Evolutionary conservation across 257 asterid species (phyloP).

Genomic region (Capsicum baccatum): DNA sequence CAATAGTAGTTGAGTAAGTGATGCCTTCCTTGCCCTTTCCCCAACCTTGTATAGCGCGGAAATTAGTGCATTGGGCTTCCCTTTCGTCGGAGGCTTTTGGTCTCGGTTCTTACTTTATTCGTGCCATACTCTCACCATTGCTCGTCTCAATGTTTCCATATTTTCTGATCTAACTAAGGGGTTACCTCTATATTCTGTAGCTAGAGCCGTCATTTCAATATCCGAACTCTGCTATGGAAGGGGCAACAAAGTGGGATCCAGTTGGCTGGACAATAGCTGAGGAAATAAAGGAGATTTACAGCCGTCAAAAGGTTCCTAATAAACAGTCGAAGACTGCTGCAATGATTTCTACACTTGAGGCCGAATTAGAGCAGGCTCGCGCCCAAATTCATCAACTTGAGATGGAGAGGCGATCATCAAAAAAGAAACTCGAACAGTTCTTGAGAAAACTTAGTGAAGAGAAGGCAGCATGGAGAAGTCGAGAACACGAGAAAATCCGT

Average conservation of each 20-base stretch:
- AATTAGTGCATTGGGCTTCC: neutral
- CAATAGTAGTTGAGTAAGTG: no score
- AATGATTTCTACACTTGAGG: constrained; percentile 52
- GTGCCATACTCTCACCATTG: neutral
- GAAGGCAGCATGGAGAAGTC: constrained; percentile 65
- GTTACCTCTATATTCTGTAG: constrained; percentile 37
- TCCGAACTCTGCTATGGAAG: constrained; percentile 62
- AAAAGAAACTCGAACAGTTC: constrained; percentile 73
- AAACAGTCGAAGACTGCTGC: constrained; percentile 44
- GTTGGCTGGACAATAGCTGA: constrained; percentile 44
- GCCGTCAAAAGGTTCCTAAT: constrained; percentile 40
- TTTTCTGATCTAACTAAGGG: constrained; percentile 20
- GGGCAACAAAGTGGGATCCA: constrained; percentile 77
- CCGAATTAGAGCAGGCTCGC: constrained; percentile 64
- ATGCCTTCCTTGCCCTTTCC: neutral
- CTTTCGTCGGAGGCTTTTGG: neutral
- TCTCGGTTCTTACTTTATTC: neutral
- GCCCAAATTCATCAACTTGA: constrained; percentile 61
- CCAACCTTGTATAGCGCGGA: neutral
- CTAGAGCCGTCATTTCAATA: constrained; percentile 47
- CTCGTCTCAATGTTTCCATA: neutral
- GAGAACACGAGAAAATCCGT: constrained; percentile 71
- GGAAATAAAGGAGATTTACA: constrained; percentile 42
- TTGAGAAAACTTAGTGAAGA: constrained; percentile 66
- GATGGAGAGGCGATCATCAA: constrained; percentile 56